phyloP scores from a whole-genome alignment of 2,329 filamentous ascomycete species.

The Colletotrichum lentis region DNA sequence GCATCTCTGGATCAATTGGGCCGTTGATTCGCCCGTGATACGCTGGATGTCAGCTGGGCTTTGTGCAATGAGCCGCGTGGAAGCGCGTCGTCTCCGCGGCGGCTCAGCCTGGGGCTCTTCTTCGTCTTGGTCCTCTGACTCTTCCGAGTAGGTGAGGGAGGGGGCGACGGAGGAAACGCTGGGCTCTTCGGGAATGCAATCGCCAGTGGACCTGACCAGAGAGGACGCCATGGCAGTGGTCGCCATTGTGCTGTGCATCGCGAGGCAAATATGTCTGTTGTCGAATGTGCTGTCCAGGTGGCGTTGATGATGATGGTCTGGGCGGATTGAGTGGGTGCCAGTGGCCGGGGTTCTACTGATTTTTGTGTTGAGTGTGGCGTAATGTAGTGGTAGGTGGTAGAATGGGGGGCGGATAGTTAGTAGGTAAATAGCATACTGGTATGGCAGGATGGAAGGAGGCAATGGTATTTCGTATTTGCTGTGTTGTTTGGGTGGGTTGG shows the following conservation, averaged over 20 bases:
- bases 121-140: conserved; percentile 67
- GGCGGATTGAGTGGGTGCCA: conserved; percentile 9
- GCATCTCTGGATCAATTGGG: conserved; percentile 68
- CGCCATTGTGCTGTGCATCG: conserved; percentile 45
- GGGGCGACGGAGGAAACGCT: conserved; percentile 62
- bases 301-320: conserved; percentile 14
- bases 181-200: conserved; percentile 57
- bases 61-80: conserved; percentile 72
- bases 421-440: conserved; percentile 27
- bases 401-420: conserved; percentile 33
- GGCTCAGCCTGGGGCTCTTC: conserved; percentile 52
- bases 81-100: conserved; percentile 68
- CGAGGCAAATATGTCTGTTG: conserved; percentile 6
- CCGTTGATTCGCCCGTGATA: conserved; percentile 70
- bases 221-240: conserved; percentile 49
- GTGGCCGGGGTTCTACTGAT: conserved; percentile 8
- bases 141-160: conserved; percentile 69
- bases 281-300: conserved; percentile 11
- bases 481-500: background rate
- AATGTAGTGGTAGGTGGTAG: conserved; percentile 23
- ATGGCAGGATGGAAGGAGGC: background rate
- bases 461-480: background rate
- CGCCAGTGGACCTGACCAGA: conserved; percentile 51
- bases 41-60: conserved; percentile 69
- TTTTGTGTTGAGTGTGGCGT: conserved; percentile 26